A percentile compares a stretch with the other conserved stretches of the same genome.
These are phyloP conservation scores for Coniosporium tulheliwenetii DNA, from an alignment of 2,329 filamentous ascomycete genomes.

Conservation along the genomic window DNA sequence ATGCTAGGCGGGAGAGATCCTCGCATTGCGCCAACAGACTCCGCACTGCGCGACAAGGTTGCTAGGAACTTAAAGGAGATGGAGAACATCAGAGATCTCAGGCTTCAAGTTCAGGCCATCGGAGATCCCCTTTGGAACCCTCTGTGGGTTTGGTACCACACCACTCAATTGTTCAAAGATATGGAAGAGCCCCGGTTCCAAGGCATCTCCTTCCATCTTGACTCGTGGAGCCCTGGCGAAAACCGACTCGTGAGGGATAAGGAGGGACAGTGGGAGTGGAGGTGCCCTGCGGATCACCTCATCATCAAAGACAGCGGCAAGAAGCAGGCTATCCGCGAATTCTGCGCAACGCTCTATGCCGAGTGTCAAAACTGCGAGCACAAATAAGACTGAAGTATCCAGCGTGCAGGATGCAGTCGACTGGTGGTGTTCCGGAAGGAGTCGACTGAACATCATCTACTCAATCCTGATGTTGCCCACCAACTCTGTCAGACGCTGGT, in stretches of 20 bases:
- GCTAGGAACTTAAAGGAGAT: constrained; percentile 9
- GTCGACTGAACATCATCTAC: no score
- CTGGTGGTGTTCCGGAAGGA: no score
- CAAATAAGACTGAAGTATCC: no score
- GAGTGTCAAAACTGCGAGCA: constrained; percentile 3
- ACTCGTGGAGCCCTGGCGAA: constrained; percentile 19
- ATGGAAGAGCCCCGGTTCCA: constrained; percentile 10
- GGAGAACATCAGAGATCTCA: constrained; percentile 6
- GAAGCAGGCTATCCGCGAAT: constrained; percentile 5
- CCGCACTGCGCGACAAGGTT: constrained; percentile 6
- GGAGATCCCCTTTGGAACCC: constrained; percentile 23
- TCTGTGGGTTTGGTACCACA: constrained; percentile 15
- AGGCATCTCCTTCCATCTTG: constrained; percentile 17
- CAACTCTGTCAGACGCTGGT: no score
- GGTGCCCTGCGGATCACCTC: constrained; percentile 13
- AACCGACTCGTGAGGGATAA: constrained; percentile 15
- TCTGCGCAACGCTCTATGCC: constrained; percentile 4
- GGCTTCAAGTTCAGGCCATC: constrained; percentile 17
- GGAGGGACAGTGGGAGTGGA: constrained; percentile 17
- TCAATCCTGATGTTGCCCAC: no score
- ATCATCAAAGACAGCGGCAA: constrained; percentile 8
- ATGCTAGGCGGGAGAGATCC: constrained; percentile 13
- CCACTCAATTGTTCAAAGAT: constrained; percentile 15
- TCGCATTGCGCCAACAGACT: no score
- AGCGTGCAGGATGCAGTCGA: no score